Conservation (phyloP, 2,329 filamentous ascomycete genomes). For the Talaromyces sp. region DNA sequence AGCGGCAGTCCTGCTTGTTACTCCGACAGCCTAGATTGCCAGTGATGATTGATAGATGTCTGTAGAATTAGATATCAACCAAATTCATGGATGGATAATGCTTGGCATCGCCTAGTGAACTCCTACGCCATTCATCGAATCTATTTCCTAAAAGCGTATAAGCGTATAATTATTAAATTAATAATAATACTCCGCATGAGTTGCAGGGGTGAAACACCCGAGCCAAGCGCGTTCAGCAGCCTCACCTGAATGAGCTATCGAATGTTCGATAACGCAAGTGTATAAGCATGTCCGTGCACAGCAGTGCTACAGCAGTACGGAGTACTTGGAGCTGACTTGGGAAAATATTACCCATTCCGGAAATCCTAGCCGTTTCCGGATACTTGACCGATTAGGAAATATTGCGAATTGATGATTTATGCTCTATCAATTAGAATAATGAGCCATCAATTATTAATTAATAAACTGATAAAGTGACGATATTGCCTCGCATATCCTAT, state of each 20-base stretch:
- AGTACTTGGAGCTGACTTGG: too few species aligned
- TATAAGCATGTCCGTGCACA: not conserved
- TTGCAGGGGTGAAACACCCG: not conserved
- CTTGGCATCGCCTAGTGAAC: not conserved
- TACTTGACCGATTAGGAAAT: too few species aligned
- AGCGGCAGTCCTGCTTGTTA: conserved; percentile 25
- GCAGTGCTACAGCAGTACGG: too few species aligned
- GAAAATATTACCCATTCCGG: too few species aligned
- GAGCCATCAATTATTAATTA: too few species aligned
- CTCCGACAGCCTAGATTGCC: not conserved
- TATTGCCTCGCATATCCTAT: too few species aligned
- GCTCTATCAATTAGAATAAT: too few species aligned
- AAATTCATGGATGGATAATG: not conserved
- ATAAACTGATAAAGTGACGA: too few species aligned
- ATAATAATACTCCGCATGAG: not conserved
- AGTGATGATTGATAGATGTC: not conserved
- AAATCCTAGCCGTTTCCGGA: too few species aligned
- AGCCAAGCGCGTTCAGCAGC: not conserved
- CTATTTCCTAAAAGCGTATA: not conserved
- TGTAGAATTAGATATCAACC: not conserved
- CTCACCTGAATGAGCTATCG: not conserved
- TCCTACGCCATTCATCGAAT: not conserved
- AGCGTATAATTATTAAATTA: not conserved
- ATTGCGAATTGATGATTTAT: too few species aligned
- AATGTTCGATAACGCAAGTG: not conserved